Percentiles rank a stretch among this genome's conserved stretches.
Conservation (phyloP, 2,329 filamentous ascomycete genomes). For the Fonsecaea multimorphosa region DNA sequence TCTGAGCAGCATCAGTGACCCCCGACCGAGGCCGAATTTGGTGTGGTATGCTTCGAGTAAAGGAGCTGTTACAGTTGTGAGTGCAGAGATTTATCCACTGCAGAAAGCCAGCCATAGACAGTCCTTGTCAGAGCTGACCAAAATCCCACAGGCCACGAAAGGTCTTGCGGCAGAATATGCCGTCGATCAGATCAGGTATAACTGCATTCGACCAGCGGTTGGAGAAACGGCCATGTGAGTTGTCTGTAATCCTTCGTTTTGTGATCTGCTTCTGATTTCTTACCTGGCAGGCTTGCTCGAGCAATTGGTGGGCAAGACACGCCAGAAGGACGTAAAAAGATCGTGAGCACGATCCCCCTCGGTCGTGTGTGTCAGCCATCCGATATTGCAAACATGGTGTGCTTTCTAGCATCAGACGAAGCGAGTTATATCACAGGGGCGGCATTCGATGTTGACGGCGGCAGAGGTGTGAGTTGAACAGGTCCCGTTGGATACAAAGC, state of each 20-base stretch:
- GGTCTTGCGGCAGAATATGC: slow-evolving; percentile 35
- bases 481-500: neutral
- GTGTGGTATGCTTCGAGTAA: slow-evolving; percentile 36
- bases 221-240: slow-evolving; percentile 35
- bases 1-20: slow-evolving; percentile 33
- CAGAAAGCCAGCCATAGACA: neutral
- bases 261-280: neutral
- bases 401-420: slow-evolving; percentile 38
- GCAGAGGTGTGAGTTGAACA: slow-evolving; percentile 37
- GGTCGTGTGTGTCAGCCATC: slow-evolving; percentile 37
- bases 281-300: slow-evolving; percentile 8
- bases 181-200: slow-evolving; percentile 30
- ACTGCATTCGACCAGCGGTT: slow-evolving; percentile 33
- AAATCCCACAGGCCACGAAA: slow-evolving; percentile 27
- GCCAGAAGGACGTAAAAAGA: slow-evolving; percentile 25
- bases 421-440: slow-evolving; percentile 39
- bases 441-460: slow-evolving; percentile 39
- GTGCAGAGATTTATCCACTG: neutral
- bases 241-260: neutral
- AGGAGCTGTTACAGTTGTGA: slow-evolving; percentile 32
- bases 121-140: neutral
- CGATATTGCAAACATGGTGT: slow-evolving; percentile 42
- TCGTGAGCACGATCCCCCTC: slow-evolving; percentile 35
- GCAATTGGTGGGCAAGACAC: slow-evolving; percentile 29
- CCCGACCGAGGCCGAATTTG: slow-evolving; percentile 33